Percentiles rank a stretch among this genome's conserved stretches.
Evolutionary conservation across 495 filamentous ascomycete species (phyloP).

Genomic region (Penicillium dipodomyicola): DNA sequence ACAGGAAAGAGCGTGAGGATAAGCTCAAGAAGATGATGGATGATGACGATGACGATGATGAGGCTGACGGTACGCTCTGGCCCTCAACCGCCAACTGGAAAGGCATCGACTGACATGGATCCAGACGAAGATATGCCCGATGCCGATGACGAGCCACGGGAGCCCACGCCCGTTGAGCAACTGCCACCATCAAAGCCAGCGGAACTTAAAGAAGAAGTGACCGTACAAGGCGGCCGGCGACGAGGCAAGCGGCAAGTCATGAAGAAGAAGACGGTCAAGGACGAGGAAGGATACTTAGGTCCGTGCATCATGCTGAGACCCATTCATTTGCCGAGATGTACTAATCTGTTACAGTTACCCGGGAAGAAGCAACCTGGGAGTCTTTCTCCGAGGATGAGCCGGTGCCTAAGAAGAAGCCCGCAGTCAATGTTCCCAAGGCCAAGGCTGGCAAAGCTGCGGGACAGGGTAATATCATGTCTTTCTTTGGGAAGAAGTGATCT

Average conservation of each 20-base stretch:
- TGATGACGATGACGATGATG: conserved; percentile 46
- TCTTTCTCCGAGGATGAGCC: conserved; percentile 94
- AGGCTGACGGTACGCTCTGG: conserved; percentile 23
- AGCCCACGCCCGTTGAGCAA: conserved; percentile 49
- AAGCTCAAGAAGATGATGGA: conserved; percentile 85
- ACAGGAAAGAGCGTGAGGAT: conserved; percentile 68
- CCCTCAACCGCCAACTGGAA: not conserved
- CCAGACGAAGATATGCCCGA: conserved; percentile 51
- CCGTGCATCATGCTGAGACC: conserved; percentile 29
- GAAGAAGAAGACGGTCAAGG: conserved; percentile 86
- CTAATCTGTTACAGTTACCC: conserved; percentile 66
- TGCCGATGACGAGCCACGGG: conserved; percentile 48
- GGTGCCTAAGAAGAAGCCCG: conserved; percentile 59
- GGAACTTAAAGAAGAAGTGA: conserved; percentile 44
- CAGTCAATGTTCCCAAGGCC: conserved; percentile 49
- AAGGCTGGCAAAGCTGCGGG: conserved; percentile 55
- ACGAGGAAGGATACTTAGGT: conserved; percentile 94
- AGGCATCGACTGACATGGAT: conserved; percentile 6
- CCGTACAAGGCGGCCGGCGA: conserved; percentile 61
- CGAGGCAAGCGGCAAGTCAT: conserved; percentile 79
- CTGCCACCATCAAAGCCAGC: conserved; percentile 39
- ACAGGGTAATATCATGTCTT: conserved; percentile 83
- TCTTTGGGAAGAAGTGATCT: conserved; percentile 79
- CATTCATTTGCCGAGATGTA: conserved; percentile 4
- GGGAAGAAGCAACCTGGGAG: conserved; percentile 86